Conservation (phyloP, 306 rosid genomes). For the Hippophae tibetana region DNA sequence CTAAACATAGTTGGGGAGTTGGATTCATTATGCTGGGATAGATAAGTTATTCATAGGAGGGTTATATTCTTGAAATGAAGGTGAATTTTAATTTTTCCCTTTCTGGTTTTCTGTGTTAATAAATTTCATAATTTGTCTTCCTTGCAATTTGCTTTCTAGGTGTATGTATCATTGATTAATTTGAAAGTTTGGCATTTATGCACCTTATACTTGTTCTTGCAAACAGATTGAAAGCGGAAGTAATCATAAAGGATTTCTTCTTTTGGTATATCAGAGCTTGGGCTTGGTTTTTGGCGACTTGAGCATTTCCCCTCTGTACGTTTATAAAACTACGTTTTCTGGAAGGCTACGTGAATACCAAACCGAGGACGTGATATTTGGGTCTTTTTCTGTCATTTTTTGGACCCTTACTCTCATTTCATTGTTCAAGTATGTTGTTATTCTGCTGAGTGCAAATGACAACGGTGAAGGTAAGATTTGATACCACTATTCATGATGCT, state of each 20-base stretch:
- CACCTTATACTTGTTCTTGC: slow-evolving; percentile 6
- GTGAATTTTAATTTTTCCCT: too few species aligned
- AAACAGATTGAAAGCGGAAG: slow-evolving; percentile 44
- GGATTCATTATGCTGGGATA: too few species aligned
- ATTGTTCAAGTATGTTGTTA: slow-evolving; percentile 45
- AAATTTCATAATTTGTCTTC: too few species aligned
- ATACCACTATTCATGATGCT: slow-evolving; percentile 9
- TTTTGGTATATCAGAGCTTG: slow-evolving; percentile 57
- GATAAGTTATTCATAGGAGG: too few species aligned
- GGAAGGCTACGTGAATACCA: slow-evolving; percentile 40
- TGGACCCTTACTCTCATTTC: slow-evolving; percentile 65
- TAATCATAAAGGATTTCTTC: slow-evolving; percentile 27
- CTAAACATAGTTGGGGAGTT: too few species aligned
- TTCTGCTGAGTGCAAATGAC: slow-evolving; percentile 54
- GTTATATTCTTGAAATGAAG: too few species aligned
- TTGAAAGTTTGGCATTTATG: background rate
- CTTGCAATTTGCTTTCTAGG: background rate
- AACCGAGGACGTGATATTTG: slow-evolving; percentile 63
- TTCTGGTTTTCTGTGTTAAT: too few species aligned
- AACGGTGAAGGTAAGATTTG: slow-evolving; percentile 65
- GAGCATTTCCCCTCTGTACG: slow-evolving; percentile 70
- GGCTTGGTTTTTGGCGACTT: slow-evolving; percentile 66
- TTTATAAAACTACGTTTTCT: slow-evolving; percentile 52
- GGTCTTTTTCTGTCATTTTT: slow-evolving; percentile 63
- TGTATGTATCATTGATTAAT: background rate